Base-by-base conservation (phyloP, 352 stramenopile species). In the Peronospora destructor region DNA sequence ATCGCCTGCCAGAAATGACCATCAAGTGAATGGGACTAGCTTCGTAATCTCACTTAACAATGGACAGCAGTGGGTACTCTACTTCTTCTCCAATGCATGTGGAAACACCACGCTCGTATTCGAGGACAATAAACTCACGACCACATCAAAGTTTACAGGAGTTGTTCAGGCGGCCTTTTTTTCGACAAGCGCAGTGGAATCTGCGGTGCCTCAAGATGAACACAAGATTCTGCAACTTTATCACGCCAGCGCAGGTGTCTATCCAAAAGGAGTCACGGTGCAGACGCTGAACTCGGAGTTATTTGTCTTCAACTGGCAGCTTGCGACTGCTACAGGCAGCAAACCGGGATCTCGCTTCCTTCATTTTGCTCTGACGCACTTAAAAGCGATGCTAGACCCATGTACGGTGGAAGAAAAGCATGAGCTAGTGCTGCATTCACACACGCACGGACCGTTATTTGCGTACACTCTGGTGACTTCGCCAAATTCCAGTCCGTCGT, bases 31-130 rank as follows among this genome's bases (percentile, higher is more conserved):
- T 13, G 73, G 62, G 7, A 45, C 68, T 32, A 64, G 48, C 19
- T 79, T 90, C 23, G 63, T 78, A 2, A 51, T 92, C 26, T 66
- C 69, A 29, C 57, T 88, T n/a, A 87, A 92, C 55, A 90, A 90
- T 17, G 71, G 71, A 16, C 78, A 90, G 19, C 68, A 71, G 36
- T 92, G 82, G 82, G 56, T 84, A 11, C 42, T 90, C 19, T 85
- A 76, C 49, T 79, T 84, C 38, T 87, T 82, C 40, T 59, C 68
- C 2, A 61, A 44, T 11, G 29, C 49, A 33, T 52, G 40, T 9
- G 40, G 47, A 9, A 47, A 59, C 34, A 40, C 55, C 19, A 43
- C 64, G 41, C 37, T 75, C 42, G 11, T 71, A n/a, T 70, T 85
- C 41, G 30, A 72, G 21, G 57, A 64, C 48, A 84, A 74, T 52